Evolutionary conservation across 2,329 filamentous ascomycete genomes (phyloP).

Genomic region (Diaporthe ilicicola): DNA sequence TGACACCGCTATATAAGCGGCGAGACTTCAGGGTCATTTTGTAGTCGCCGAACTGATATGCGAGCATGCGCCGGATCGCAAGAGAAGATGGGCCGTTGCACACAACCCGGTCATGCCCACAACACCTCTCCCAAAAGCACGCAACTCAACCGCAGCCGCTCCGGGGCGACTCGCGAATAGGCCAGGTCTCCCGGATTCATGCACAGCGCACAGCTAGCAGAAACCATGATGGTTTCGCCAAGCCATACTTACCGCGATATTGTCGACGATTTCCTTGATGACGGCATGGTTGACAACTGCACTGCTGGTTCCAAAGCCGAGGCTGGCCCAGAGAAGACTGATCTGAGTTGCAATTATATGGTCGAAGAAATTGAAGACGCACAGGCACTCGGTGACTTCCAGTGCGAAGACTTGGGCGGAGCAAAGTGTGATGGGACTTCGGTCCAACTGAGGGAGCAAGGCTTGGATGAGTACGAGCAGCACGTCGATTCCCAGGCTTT

Average conservation of each 20-base stretch:
- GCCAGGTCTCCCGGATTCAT: too few relatives aligned
- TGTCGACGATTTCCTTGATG: too few relatives aligned
- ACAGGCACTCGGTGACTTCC: accelerated
- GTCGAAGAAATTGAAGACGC: not conserved
- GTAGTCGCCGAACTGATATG: not conserved
- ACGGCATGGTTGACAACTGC: too few relatives aligned
- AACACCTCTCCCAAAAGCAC: not conserved
- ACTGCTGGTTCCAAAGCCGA: not conserved
- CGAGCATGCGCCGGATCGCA: not conserved
- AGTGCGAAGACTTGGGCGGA: accelerated
- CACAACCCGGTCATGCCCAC: accelerated
- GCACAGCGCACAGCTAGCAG: not conserved
- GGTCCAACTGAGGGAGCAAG: not conserved
- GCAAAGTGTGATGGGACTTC: too few relatives aligned
- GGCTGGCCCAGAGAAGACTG: not conserved
- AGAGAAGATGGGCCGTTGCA: not conserved
- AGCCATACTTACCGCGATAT: too few relatives aligned
- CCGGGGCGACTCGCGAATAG: too few relatives aligned
- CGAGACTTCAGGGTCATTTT: accelerated
- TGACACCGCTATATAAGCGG: not conserved
- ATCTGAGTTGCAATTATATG: not conserved
- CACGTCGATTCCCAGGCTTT: not conserved
- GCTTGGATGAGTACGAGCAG: not conserved
- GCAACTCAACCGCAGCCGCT: too few relatives aligned
- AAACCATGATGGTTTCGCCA: not conserved